phyloP scores from a whole-genome alignment of 2,329 filamentous ascomycete species.

The Claviceps pazoutovae region DNA sequence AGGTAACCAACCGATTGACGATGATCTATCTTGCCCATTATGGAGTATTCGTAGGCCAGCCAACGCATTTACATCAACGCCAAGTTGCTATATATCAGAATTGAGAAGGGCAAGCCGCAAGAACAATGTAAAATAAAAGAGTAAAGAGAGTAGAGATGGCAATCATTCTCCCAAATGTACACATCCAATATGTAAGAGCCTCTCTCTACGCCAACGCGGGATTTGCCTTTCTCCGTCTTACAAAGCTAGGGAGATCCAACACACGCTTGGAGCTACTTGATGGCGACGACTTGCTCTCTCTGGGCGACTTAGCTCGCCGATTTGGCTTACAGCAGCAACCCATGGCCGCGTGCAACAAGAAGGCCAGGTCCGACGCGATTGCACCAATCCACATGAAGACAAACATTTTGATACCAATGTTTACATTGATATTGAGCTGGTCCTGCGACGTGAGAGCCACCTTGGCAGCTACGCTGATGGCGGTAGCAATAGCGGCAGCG shows the following conservation, averaged over 20 bases:
- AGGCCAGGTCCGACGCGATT: slow-evolving; percentile 52
- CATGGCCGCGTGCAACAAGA: slow-evolving; percentile 58
- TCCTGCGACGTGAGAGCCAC: slow-evolving; percentile 58
- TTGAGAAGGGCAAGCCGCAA: too few relatives aligned
- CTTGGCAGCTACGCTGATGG: slow-evolving; percentile 70
- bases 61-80: not conserved
- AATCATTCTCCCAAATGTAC: not conserved
- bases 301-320: slow-evolving; percentile 5
- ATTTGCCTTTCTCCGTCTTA: slow-evolving; percentile 15
- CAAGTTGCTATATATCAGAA: not conserved
- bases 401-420: slow-evolving; percentile 62
- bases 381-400: slow-evolving; percentile 81
- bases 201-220: not conserved
- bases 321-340: slow-evolving; percentile 55
- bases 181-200: too few relatives aligned
- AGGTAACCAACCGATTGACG: too few relatives aligned
- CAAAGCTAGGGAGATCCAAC: slow-evolving; percentile 14
- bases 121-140: not conserved
- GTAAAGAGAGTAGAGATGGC: not conserved
- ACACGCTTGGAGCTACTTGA: slow-evolving; percentile 8
- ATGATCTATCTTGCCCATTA: too few relatives aligned
- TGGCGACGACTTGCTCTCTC: slow-evolving; percentile 1
- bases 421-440: slow-evolving; percentile 62
- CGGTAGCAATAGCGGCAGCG: slow-evolving; percentile 63
- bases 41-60: too few relatives aligned